A percentile compares a stretch with the other conserved stretches of the same genome.
Conservation (phyloP, 1,139 yeast genomes). For the Nadsonia commutata region DNA sequence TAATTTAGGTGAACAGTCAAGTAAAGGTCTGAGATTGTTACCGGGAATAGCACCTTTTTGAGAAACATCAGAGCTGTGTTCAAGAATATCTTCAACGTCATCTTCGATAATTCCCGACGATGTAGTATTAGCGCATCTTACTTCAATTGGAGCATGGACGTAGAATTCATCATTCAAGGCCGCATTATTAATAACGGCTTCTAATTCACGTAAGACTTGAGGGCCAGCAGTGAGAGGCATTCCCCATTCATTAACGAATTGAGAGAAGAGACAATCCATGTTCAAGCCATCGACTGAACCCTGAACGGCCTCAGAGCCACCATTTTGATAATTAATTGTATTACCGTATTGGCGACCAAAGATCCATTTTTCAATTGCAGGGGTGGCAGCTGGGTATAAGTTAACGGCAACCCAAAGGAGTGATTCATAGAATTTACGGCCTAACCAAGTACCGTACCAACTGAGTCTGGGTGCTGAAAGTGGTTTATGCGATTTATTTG, state of each 20-base stretch:
- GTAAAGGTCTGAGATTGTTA: slow-evolving; percentile 61
- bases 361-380: slow-evolving; percentile 69
- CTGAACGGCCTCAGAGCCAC: slow-evolving; percentile 62
- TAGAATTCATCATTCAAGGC: slow-evolving; percentile 46
- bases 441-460: slow-evolving; percentile 74
- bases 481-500: slow-evolving; percentile 51
- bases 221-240: slow-evolving; percentile 72
- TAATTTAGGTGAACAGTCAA: slow-evolving; percentile 66
- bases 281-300: slow-evolving; percentile 66
- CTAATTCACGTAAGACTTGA: slow-evolving; percentile 49
- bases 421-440: slow-evolving; percentile 66
- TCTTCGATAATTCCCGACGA: slow-evolving; percentile 7
- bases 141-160: slow-evolving; percentile 93
- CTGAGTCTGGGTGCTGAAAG: slow-evolving; percentile 54
- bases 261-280: slow-evolving; percentile 91
- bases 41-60: slow-evolving; percentile 66
- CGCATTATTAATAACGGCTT: slow-evolving; percentile 47
- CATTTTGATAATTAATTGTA: slow-evolving; percentile 43
- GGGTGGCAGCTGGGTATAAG: slow-evolving; percentile 60
- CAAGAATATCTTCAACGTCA: slow-evolving; percentile 7
- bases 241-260: slow-evolving; percentile 94
- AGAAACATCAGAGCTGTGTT: slow-evolving; percentile 7
- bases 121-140: slow-evolving; percentile 82
- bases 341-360: slow-evolving; percentile 69
- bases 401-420: slow-evolving; percentile 70